Conservation (phyloP, 306 rosid species). For the Vigna hirtella region DNA sequence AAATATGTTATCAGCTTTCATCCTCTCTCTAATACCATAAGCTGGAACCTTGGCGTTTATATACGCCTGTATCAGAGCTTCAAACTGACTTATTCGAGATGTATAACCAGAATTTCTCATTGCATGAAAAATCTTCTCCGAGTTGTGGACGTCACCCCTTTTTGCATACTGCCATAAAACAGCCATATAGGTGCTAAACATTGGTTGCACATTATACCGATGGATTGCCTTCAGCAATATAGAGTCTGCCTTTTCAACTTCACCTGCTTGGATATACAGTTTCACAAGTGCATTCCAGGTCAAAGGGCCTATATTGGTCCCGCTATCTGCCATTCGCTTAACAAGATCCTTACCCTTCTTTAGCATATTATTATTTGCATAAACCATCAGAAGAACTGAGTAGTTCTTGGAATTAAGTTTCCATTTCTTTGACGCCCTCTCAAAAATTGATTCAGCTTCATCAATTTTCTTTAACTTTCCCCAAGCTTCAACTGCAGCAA, state of each 20-base stretch:
- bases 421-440: conserved; percentile 56
- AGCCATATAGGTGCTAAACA: conserved; percentile 60
- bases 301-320: conserved; percentile 56
- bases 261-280: conserved; percentile 70
- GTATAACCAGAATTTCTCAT: conserved; percentile 66
- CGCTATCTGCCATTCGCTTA: conserved; percentile 63
- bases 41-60: conserved; percentile 68
- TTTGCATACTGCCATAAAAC: conserved; percentile 67
- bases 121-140: conserved; percentile 69
- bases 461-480: conserved; percentile 72
- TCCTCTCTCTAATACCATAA: conserved; percentile 77
- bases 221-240: conserved; percentile 61
- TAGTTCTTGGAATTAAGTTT: conserved; percentile 55
- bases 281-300: conserved; percentile 75
- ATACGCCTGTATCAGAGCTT: conserved; percentile 63
- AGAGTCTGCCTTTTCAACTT: conserved; percentile 76
- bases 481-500: conserved; percentile 76
- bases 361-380: conserved; percentile 63
- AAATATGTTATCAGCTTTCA: conserved; percentile 75
- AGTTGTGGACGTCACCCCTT: conserved; percentile 72
- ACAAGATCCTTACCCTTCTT: conserved; percentile 75
- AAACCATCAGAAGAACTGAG: conserved; percentile 59
- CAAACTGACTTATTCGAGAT: conserved; percentile 54
- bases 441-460: conserved; percentile 78
- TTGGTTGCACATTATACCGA: conserved; percentile 49